Percentiles rank a stretch among this genome's conserved stretches.
These are phyloP conservation scores for Blastobotrys chiropterorum DNA, from an alignment of 805 yeast species.

Conservation along the genomic window DNA sequence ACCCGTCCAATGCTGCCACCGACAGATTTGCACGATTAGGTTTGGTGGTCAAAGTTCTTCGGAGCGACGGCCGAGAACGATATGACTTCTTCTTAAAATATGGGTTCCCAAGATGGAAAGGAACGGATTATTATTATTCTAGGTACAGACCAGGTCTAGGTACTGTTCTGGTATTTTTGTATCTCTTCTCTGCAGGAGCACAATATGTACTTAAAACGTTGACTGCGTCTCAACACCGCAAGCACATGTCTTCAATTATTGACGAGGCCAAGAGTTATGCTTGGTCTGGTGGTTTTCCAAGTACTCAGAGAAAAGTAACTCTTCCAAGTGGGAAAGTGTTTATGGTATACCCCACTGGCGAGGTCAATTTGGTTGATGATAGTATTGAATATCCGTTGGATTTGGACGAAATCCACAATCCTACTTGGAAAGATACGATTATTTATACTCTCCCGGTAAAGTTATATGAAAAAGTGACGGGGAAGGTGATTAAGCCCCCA, in stretches of 20 bases:
- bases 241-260: conserved; percentile 39
- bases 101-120: conserved; percentile 84
- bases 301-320: conserved; percentile 22
- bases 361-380: conserved; percentile 26
- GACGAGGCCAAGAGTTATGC: conserved; percentile 30
- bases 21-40: conserved; percentile 76
- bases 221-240: conserved; percentile 50
- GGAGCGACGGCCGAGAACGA: conserved; percentile 55
- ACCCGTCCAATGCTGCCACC: conserved; percentile 42
- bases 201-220: conserved; percentile 55
- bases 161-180: conserved; percentile 46
- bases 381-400: conserved; percentile 29
- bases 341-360: conserved; percentile 31
- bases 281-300: conserved; percentile 26
- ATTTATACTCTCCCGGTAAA: conserved; percentile 23
- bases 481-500: conserved; percentile 10
- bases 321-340: conserved; percentile 28
- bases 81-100: conserved; percentile 78
- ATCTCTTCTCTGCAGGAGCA: conserved; percentile 44
- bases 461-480: conserved; percentile 16
- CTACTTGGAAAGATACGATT: conserved; percentile 31
- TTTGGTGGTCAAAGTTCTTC: conserved; percentile 64
- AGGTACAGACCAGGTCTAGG: conserved; percentile 63
- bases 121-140: conserved; percentile 53
- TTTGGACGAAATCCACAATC: conserved; percentile 25